Evolutionary conservation across 1,139 yeast species (phyloP).

Genomic region (Nadsonia starkeyi-henricii): DNA sequence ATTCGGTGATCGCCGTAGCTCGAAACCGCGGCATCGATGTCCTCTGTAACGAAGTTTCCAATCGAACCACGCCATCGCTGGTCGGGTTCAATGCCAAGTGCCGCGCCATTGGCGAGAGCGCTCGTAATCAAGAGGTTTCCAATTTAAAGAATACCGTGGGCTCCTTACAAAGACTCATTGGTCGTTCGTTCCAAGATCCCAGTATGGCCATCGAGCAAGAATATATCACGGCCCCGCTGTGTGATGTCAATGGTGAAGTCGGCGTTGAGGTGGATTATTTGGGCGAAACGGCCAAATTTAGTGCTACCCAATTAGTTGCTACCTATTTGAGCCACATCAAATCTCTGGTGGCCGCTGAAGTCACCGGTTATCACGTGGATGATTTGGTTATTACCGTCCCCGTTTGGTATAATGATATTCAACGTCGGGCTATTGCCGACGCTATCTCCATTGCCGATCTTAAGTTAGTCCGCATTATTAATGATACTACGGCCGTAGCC

Average conservation of each 20-base stretch:
- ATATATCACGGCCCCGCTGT: conserved; percentile 55
- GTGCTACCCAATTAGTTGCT: conserved; percentile 83
- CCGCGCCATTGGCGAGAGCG: conserved; percentile 90
- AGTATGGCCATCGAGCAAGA: conserved; percentile 64
- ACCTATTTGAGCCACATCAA: conserved; percentile 90
- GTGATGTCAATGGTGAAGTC: conserved; percentile 56
- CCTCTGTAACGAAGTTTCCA: conserved; percentile 95
- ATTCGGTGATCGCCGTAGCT: conserved; percentile 44
- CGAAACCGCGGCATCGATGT: conserved; percentile 97
- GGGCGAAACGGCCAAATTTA: conserved; percentile 67
- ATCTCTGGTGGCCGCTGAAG: conserved; percentile 64
- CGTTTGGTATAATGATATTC: conserved; percentile 95
- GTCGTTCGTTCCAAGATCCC: conserved; percentile 63
- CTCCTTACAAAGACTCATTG: conserved; percentile 82
- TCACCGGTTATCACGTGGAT: conserved; percentile 75
- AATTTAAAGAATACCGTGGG: conserved; percentile 94
- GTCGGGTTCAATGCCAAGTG: conserved; percentile 85
- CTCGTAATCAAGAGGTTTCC: conserved; percentile 91
- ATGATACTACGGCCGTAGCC: conserved; percentile 98
- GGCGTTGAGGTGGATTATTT: conserved; percentile 77
- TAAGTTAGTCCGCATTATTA: conserved; percentile 85
- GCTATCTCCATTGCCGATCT: conserved; percentile 96
- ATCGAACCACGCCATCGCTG: conserved; percentile 88
- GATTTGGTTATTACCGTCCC: conserved; percentile 96
- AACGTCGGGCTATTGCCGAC: conserved; percentile 96